Evolutionary conservation across 495 filamentous ascomycete species (phyloP), one percentile per base, ranked within the genome.

Genomic region (Aspergillus heteromorphus): DNA sequence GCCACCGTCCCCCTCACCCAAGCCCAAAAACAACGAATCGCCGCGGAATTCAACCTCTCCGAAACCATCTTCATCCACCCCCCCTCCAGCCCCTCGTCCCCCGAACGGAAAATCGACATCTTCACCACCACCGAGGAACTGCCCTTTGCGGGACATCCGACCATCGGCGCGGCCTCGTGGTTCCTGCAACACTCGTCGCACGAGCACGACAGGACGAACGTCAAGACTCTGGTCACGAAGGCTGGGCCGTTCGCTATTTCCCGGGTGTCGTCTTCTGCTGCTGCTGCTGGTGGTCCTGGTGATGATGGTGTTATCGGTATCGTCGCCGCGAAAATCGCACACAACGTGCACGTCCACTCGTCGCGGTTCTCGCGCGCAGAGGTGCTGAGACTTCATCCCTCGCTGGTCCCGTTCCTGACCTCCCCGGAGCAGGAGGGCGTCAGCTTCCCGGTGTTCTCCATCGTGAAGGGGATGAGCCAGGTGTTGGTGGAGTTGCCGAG

Each of bases 21-120:
- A 38, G 43, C 30, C 47, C 72, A 76, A 52, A 76, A 75, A 40
- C 72, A 73, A 68, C 67, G 59, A 40, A 85, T 95, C 31, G 82
- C 88, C 2, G 61, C 66, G 27, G 90, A 95, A 69, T 93, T 93
- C 84, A 92, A 92, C 58, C 77, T 90, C 59, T 90, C 87, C 4
- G 89, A 93, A 63, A 92, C 84, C 1, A 86, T 91, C 49, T 95
- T 92, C 69, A 69, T 93, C 13, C 81, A 90, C 57, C 63, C 66
- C 57, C 63, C 66, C 18, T 55, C 47, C 2, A 49, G 21, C 3
- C 57, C 4, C 36, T 13, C 42, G 1, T 18, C 20, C 13, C 5
- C 31, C 51, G 11, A 66, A 29, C 65, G 72, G 31, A 65, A 65
- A n/a, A 82, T 91, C 62, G 83, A 89, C 67, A 92, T 91, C 70